Conservation (phyloP, 495 filamentous ascomycete genomes). For the Neurospora tetrasperma region DNA sequence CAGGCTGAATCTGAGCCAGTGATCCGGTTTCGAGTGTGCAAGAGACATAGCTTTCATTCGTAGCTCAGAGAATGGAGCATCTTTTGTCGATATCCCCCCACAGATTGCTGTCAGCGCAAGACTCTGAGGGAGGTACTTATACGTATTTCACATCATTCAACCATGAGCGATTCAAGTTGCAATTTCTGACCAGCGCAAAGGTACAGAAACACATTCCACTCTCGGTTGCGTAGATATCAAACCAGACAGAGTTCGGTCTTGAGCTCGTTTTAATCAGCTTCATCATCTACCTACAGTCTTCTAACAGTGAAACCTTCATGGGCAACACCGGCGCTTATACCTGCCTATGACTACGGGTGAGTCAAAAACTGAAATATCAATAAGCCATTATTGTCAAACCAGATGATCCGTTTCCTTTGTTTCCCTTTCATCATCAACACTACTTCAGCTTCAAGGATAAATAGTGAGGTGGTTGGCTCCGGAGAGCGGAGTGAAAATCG, state of each 20-base stretch:
- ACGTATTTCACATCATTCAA: not conserved
- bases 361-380: no score
- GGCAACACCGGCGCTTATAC: not conserved
- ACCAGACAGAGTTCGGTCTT: not conserved
- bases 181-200: no score
- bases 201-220: no score
- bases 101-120: not conserved
- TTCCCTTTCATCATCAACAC: not conserved
- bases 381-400: not conserved
- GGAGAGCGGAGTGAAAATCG: not conserved
- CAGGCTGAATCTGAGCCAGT: not conserved
- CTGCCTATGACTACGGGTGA: not conserved
- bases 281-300: not conserved
- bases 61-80: not conserved
- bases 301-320: not conserved
- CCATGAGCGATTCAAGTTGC: no score
- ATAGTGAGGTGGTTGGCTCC: not conserved
- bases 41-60: not conserved
- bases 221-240: not conserved
- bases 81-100: not conserved
- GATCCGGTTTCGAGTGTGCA: not conserved
- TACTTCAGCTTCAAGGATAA: not conserved
- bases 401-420: not conserved
- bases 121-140: not conserved
- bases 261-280: not conserved